These are phyloP conservation scores for Kwoniella shivajii DNA, from an alignment of 1,284 basidiomycete species.

Conservation along the genomic window DNA sequence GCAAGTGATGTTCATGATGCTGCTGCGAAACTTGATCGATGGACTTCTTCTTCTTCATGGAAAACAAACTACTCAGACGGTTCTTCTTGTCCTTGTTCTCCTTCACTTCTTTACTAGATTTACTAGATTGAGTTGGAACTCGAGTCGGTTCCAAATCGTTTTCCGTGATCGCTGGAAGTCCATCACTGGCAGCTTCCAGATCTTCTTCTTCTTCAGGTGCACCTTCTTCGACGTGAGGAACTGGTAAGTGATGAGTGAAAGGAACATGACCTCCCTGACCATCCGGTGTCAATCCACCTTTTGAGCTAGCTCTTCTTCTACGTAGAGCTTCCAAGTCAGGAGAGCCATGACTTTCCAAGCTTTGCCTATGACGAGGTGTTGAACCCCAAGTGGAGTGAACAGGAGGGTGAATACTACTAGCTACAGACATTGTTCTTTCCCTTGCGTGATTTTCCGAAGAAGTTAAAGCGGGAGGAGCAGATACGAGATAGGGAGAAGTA, in stretches of 20 bases:
- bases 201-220: slow-evolving; percentile 20
- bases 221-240: slow-evolving; percentile 17
- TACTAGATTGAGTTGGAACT: neutral
- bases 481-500: slow-evolving; percentile 36
- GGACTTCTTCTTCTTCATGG: slow-evolving; percentile 21
- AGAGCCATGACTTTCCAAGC: slow-evolving; percentile 6
- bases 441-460: slow-evolving; percentile 15
- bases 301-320: slow-evolving; percentile 15
- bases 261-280: slow-evolving; percentile 37
- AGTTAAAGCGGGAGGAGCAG: slow-evolving; percentile 43
- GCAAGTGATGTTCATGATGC: slow-evolving; percentile 1
- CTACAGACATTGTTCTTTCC: slow-evolving; percentile 9
- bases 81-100: slow-evolving; percentile 18
- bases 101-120: slow-evolving; percentile 11
- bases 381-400: slow-evolving; percentile 10
- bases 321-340: slow-evolving; percentile 2
- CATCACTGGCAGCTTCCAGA: neutral
- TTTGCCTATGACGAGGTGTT: slow-evolving; percentile 7
- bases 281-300: slow-evolving; percentile 13
- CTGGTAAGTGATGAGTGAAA: slow-evolving; percentile 42
- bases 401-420: slow-evolving; percentile 12
- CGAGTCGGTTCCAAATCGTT: neutral
- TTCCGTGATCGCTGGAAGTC: neutral
- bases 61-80: slow-evolving; percentile 30
- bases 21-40: neutral